Evolutionary conservation across 768 basidiomycete genomes (phyloP).

Genomic region (Cystobasidium ongulense): DNA sequence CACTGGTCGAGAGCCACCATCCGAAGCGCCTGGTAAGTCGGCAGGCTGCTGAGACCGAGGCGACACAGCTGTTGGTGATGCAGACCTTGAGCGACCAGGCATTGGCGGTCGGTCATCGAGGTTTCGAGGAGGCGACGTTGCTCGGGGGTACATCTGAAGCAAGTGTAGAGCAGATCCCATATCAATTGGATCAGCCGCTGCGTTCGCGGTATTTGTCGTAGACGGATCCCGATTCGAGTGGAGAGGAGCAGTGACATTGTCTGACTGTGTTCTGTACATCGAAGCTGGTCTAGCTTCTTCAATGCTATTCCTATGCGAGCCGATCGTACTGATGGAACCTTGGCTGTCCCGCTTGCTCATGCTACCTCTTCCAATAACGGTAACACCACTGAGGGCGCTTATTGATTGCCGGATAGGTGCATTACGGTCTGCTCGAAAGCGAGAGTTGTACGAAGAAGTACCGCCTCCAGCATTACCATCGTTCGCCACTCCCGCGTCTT

Average conservation of each 20-base stretch:
- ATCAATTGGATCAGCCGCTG: neutral
- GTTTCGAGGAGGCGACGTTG: neutral
- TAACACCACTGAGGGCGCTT: conserved; percentile 19
- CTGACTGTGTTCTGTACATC: neutral
- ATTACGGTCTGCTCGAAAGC: conserved; percentile 9
- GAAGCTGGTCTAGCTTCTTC: neutral
- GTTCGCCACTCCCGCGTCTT: neutral
- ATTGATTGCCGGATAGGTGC: conserved; percentile 12
- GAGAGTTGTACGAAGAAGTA: neutral
- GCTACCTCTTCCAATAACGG: conserved; percentile 28
- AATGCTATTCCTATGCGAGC: neutral
- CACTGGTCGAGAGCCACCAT: neutral
- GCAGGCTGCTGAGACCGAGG: neutral
- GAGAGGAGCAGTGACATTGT: neutral
- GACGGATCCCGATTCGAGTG: neutral
- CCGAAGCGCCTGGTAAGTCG: neutral
- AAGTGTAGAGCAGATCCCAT: neutral
- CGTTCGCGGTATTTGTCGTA: neutral
- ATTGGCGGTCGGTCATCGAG: neutral
- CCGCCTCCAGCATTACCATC: neutral
- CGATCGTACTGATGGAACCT: conserved; percentile 8
- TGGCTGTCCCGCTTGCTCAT: conserved; percentile 4
- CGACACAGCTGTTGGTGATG: neutral
- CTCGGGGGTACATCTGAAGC: neutral
- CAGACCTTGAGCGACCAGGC: neutral